Conservation (phyloP, 1,284 basidiomycete genomes). For the Vanrija sp. region DNA sequence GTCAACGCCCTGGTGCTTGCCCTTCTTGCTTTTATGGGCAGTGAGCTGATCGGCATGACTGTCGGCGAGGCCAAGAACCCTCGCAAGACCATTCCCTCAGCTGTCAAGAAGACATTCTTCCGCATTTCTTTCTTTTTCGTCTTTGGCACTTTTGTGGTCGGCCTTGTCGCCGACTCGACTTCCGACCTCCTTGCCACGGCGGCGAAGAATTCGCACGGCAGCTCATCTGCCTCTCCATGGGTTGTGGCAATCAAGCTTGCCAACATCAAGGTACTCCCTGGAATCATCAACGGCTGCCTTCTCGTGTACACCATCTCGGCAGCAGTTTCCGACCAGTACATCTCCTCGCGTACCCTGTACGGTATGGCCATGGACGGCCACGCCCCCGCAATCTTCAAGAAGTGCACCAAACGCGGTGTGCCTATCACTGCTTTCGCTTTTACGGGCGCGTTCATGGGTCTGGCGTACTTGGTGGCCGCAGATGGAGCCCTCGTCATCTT, state of each 20-base stretch:
- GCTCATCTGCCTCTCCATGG: slow-evolving; percentile 71
- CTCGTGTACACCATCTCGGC: slow-evolving; percentile 53
- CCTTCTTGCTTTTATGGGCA: slow-evolving; percentile 57
- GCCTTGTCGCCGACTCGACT: slow-evolving; percentile 55
- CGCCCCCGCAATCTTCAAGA: slow-evolving; percentile 54
- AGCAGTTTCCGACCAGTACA: slow-evolving; percentile 57
- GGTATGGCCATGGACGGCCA: slow-evolving; percentile 55
- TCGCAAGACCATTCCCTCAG: slow-evolving; percentile 58
- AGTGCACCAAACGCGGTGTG: slow-evolving; percentile 47
- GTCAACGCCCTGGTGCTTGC: slow-evolving; percentile 26
- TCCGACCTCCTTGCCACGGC: slow-evolving; percentile 3
- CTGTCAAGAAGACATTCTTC: slow-evolving; percentile 55
- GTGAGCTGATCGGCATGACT: slow-evolving; percentile 55
- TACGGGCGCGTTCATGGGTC: slow-evolving; percentile 42
- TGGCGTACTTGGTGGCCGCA: slow-evolving; percentile 38
- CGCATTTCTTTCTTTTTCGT: slow-evolving; percentile 67
- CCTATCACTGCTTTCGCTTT: slow-evolving; percentile 49
- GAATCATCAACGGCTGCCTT: slow-evolving; percentile 51
- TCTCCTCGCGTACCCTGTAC: slow-evolving; percentile 54
- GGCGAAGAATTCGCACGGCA: slow-evolving; percentile 41
- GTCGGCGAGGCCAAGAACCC: slow-evolving; percentile 56
- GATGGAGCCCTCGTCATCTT: slow-evolving; percentile 54
- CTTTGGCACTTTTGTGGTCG: slow-evolving; percentile 56
- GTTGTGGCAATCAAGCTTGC: slow-evolving; percentile 57
- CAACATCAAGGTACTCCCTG: slow-evolving; percentile 51